These are phyloP conservation scores for Calonectria pteridis DNA, from an alignment of 2,329 filamentous ascomycete genomes.

Conservation along the genomic window DNA sequence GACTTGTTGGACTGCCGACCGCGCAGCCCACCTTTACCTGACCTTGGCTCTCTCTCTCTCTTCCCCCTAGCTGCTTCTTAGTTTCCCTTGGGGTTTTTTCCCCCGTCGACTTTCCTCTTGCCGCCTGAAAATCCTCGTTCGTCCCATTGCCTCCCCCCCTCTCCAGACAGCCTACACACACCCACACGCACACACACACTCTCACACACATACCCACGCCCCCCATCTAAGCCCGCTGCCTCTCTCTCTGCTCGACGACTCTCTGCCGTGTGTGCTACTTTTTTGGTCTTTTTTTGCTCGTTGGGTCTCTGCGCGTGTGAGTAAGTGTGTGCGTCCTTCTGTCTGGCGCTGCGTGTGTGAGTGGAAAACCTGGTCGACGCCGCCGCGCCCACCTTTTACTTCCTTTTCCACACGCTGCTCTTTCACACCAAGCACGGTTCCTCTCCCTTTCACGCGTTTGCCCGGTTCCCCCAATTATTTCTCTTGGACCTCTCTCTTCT, in stretches of 20 bases:
- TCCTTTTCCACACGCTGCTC: constrained; percentile 1
- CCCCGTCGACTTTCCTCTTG: not conserved
- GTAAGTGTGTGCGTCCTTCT: constrained; percentile 2
- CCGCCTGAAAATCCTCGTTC: constrained; percentile 9
- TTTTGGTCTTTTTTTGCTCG: not conserved
- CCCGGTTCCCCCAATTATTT: constrained; percentile 1
- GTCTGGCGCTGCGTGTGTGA: constrained; percentile 1
- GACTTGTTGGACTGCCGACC: not conserved
- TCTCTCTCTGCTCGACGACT: not conserved
- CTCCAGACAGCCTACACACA: not conserved
- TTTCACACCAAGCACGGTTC: constrained; percentile 10
- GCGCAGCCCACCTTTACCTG: not conserved
- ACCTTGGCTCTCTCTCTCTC: constrained; percentile 2
- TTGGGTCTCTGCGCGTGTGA: not conserved
- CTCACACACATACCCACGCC: not conserved
- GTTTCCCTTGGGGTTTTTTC: not conserved
- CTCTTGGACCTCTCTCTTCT: not conserved
- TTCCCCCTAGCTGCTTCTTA: constrained; percentile 19
- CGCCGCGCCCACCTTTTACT: constrained; percentile 26
- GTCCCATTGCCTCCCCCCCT: not conserved
- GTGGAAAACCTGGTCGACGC: constrained; percentile 27
- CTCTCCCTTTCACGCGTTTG: constrained; percentile 1
- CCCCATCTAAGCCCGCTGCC: not conserved
- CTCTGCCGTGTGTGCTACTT: constrained; percentile 1
- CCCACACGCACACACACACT: not conserved